Evolutionary conservation across 768 basidiomycete species (phyloP), one percentile per base, ranked within the genome.

Genomic region (Russula dissimulans): DNA sequence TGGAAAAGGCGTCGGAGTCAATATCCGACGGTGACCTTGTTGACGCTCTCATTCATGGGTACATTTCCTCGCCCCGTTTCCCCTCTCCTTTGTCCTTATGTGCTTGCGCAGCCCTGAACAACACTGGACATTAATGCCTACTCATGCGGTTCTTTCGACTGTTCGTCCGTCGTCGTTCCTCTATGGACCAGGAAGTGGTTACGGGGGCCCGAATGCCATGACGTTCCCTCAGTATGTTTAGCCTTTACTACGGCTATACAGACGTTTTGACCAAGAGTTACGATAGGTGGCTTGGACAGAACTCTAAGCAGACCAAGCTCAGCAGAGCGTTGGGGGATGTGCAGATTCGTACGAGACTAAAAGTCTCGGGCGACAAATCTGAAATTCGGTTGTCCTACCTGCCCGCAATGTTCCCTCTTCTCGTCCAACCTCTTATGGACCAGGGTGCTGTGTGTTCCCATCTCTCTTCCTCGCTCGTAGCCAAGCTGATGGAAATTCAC

Each of bases 21-120:
- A 88, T 99, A 65, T 97, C 95, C 0, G 95, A 98, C 66, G 91
- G 89, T 0, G 97, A 99, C 72, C 75, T 98, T 17, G 87, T 98
- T 3, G 97, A 98, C 70, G 77, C 86, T 5, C 78, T 97, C 68
- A 95, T 99, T 67, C 95, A 95, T 67, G 90, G 94, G 95, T 93
- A 67, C 42, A 75, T 68, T 46, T 58, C 10, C 18, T 65, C 36
- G 14, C 15, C 36, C 22, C 7, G 6, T 49, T 42, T 38, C 29
- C 22, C n/a, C 17, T n/a, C n/a, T 22, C 12, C 39, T 15, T 17
- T 42, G 31, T 56, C n/a, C 43, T 51, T 10, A 54, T 11, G 29
- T 18, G 17, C 6, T 11, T 34, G 31, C 48, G 5, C 63, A 95
- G 94, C 14, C 81, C 89, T 0, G 91, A 97, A 70, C 95, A 97